Evolutionary conservation across 2,329 filamentous ascomycete genomes (phyloP).

Genomic region (Colletotrichum phormii): DNA sequence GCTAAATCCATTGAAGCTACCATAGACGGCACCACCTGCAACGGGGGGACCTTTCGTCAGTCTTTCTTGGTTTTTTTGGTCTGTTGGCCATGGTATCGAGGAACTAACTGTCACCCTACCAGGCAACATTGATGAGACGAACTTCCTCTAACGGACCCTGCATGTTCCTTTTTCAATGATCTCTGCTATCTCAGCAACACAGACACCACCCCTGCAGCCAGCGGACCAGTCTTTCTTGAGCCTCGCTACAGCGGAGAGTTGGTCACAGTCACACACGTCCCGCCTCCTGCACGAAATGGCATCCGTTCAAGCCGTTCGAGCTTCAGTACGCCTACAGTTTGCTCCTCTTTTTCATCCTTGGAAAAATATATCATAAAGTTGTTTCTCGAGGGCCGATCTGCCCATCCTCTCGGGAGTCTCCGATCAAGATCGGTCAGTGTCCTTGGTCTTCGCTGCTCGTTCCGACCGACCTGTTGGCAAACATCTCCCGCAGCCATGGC

Average conservation of each 20-base stretch:
- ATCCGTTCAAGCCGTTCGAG: no score
- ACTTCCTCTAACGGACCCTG: background rate
- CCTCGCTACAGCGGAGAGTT: background rate
- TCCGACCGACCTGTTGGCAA: background rate
- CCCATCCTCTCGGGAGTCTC: background rate
- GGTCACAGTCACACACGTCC: no score
- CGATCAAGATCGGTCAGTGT: background rate
- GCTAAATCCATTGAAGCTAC: background rate
- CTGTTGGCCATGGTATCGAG: background rate
- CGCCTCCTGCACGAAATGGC: no score
- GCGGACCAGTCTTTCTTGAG: no score
- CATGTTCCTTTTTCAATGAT: background rate
- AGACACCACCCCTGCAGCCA: background rate
- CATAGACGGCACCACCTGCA: no score
- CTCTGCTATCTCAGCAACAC: background rate
- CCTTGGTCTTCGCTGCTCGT: background rate
- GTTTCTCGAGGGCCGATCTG: background rate
- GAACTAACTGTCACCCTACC: background rate
- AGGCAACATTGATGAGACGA: background rate
- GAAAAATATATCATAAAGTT: background rate
- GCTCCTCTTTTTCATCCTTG: no score
- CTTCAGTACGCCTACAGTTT: no score
- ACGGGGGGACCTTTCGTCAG: background rate
- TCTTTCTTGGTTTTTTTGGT: background rate
- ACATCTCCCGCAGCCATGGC: background rate